Percentiles rank a stretch among this genome's conserved stretches.
phyloP scores from a whole-genome alignment of 805 yeast species.

The Monosporozyma siamensis region DNA sequence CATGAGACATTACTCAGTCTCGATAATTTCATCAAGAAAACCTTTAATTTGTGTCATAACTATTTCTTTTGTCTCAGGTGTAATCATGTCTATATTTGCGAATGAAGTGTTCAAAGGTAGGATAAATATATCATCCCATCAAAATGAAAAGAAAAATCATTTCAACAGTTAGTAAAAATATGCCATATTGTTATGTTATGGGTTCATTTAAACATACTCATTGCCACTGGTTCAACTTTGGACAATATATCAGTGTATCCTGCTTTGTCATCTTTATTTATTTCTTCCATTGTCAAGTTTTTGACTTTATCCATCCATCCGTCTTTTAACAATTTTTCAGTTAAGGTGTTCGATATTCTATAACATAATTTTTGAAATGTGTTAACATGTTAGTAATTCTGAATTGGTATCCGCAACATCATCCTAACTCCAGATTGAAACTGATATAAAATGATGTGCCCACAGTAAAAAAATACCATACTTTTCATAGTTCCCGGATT shows the following conservation, averaged over 20 bases:
- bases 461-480: too few relatives aligned
- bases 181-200: too few relatives aligned
- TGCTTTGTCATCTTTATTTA: conserved; percentile 32
- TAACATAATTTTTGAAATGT: neutral
- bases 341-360: conserved; percentile 51
- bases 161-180: too few relatives aligned
- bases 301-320: conserved; percentile 83
- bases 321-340: conserved; percentile 55
- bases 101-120: neutral
- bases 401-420: too few relatives aligned
- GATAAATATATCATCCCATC: neutral
- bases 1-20: conserved; percentile 31
- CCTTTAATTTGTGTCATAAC: conserved; percentile 48
- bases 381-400: too few relatives aligned
- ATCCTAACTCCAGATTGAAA: too few relatives aligned
- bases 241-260: conserved; percentile 46
- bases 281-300: conserved; percentile 44
- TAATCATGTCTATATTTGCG: conserved; percentile 44
- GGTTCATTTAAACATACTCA: conserved; percentile 41
- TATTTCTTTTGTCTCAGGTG: conserved; percentile 52
- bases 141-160: too few relatives aligned
- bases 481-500: conserved; percentile 73
- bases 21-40: conserved; percentile 45
- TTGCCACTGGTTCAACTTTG: conserved; percentile 54
- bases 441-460: too few relatives aligned